A percentile compares a stretch with the other conserved stretches of the same genome.
phyloP scores from a whole-genome alignment of 2,329 filamentous ascomycete genomes.

The Triangularia verruculosa region DNA sequence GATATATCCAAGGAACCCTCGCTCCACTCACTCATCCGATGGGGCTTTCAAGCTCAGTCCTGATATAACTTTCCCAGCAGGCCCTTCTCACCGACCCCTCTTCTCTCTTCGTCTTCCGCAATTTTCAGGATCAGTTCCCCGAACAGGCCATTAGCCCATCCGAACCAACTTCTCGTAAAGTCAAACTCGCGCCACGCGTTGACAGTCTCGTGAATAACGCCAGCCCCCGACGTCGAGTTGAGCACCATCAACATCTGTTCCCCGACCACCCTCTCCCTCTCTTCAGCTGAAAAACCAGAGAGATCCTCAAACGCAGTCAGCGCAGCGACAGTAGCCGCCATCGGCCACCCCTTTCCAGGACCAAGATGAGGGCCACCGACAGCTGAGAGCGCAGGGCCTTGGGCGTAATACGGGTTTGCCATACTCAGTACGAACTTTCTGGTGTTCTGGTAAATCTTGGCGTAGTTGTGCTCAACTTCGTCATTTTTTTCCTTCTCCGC shows the following conservation, averaged over 20 bases:
- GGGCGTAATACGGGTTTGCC: slow-evolving; percentile 75
- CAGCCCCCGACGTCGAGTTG: slow-evolving; percentile 40
- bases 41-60: slow-evolving; percentile 10
- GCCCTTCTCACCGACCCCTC: slow-evolving; percentile 24
- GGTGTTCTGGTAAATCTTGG: slow-evolving; percentile 73
- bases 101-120: slow-evolving; percentile 30
- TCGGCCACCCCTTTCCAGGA: slow-evolving; percentile 54
- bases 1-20: background rate
- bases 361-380: slow-evolving; percentile 71
- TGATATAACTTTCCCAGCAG: slow-evolving; percentile 34
- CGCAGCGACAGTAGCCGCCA: slow-evolving; percentile 53
- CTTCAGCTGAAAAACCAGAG: slow-evolving; percentile 23
- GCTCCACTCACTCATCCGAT: background rate
- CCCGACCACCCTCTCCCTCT: slow-evolving; percentile 36
- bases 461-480: slow-evolving; percentile 37
- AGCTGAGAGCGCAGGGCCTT: slow-evolving; percentile 63
- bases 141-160: slow-evolving; percentile 44
- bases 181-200: slow-evolving; percentile 39
- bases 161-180: slow-evolving; percentile 47
- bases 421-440: slow-evolving; percentile 72
- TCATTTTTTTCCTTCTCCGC: background rate
- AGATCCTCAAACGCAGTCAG: slow-evolving; percentile 42
- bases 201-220: slow-evolving; percentile 50
- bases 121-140: slow-evolving; percentile 40
- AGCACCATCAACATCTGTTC: slow-evolving; percentile 39